Percentiles rank a stretch among this genome's conserved stretches.
These are phyloP conservation scores for Colletotrichum orchidophilum DNA, from an alignment of 2,329 filamentous ascomycete genomes.

Conservation along the genomic window DNA sequence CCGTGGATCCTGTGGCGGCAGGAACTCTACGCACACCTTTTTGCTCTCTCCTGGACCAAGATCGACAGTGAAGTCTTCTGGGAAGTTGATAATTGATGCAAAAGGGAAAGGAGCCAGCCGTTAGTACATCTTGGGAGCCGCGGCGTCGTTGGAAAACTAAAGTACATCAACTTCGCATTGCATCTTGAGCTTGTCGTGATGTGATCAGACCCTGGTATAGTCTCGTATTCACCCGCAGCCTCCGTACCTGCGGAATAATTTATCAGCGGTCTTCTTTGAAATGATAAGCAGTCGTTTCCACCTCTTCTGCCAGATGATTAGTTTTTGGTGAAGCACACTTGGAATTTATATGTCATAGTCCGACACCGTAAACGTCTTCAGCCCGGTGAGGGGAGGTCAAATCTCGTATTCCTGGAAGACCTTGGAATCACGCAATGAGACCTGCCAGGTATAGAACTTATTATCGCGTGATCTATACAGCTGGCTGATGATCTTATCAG, in stretches of 20 bases:
- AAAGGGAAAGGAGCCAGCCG: not conserved
- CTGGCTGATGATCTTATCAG: not conserved
- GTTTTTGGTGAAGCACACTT: not conserved
- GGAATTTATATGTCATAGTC: not conserved
- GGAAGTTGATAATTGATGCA: not conserved
- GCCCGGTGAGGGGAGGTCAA: not conserved
- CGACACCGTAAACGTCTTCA: not conserved
- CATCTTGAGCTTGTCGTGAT: not conserved
- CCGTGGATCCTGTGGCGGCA: not conserved
- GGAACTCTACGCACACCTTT: not conserved
- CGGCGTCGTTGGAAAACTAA: not conserved
- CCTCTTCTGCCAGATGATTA: not conserved
- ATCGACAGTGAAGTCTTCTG: not conserved
- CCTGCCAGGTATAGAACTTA: not conserved
- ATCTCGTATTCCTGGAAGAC: not conserved
- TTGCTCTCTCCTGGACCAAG: not conserved
- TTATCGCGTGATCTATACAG: not conserved
- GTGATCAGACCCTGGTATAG: not conserved
- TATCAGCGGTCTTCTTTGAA: not conserved
- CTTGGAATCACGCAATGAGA: not conserved
- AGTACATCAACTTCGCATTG: not conserved
- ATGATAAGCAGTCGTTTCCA: not conserved
- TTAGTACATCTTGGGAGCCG: not conserved
- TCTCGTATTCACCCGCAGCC: not conserved
- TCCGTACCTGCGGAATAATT: not conserved